A percentile compares a stretch with the other conserved stretches of the same genome.
Evolutionary conservation across 164 flowering plant species (phyloP).

Genomic region (Protea cynaroides): DNA sequence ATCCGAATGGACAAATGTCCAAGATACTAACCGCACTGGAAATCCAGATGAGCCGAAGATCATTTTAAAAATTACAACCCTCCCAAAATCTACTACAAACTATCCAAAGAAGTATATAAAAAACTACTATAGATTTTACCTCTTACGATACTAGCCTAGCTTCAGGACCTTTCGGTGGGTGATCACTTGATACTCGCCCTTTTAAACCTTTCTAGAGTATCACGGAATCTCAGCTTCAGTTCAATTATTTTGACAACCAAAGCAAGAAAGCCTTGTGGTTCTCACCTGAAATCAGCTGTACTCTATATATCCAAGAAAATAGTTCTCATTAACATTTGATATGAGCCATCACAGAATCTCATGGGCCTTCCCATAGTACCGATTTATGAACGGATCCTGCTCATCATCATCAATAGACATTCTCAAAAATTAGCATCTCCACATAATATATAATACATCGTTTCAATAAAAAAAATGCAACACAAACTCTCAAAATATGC

Average conservation of each 20-base stretch:
- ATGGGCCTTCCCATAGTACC: background rate
- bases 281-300: too few relatives aligned
- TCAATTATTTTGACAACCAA: background rate
- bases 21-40: too few relatives aligned
- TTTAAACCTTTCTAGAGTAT: background rate
- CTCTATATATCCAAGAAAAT: too few relatives aligned
- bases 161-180: background rate
- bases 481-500: too few relatives aligned
- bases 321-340: background rate
- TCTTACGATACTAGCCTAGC: background rate
- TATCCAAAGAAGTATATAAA: background rate
- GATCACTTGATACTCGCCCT: background rate
- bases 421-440: background rate
- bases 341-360: background rate
- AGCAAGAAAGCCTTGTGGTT: background rate
- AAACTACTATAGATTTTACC: too few relatives aligned
- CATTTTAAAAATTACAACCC: background rate
- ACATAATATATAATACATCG: background rate
- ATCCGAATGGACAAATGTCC: too few relatives aligned
- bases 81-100: background rate
- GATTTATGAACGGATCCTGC: background rate
- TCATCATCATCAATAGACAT: background rate
- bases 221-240: background rate
- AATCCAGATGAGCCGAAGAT: too few relatives aligned
- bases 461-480: background rate